Conservation (phyloP, 805 yeast genomes). For the Candida verbasci region DNA sequence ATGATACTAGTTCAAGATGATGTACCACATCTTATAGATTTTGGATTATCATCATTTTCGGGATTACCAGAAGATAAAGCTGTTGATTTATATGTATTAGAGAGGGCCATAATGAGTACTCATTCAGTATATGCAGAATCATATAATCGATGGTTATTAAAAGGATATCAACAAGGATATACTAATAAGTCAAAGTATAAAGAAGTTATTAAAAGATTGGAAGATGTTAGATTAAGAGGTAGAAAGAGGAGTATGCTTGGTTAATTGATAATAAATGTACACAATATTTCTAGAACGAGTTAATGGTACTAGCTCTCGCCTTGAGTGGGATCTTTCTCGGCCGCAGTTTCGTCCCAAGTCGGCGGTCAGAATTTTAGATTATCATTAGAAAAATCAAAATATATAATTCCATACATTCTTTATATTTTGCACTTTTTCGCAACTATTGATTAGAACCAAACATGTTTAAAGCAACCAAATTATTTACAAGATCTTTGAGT, state of each 20-base stretch:
- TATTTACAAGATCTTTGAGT: conserved; percentile 7
- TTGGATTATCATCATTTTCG: conserved; percentile 81
- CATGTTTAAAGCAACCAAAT: conserved; percentile 4
- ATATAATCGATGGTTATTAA: conserved; percentile 67
- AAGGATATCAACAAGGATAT: conserved; percentile 56
- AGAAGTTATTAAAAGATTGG: conserved; percentile 63
- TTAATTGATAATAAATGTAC: too few relatives aligned
- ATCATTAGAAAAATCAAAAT: too few relatives aligned
- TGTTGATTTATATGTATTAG: conserved; percentile 92
- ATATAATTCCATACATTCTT: too few relatives aligned
- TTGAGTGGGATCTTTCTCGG: too few relatives aligned
- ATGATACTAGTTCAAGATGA: conserved; percentile 44
- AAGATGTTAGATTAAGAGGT: conserved; percentile 86
- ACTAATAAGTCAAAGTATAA: conserved; percentile 34
- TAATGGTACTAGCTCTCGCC: too few relatives aligned
- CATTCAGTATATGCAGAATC: conserved; percentile 69
- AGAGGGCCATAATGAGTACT: conserved; percentile 85
- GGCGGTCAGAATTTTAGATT: too few relatives aligned
- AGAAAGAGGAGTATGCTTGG: conserved; percentile 95
- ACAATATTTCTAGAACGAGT: too few relatives aligned
- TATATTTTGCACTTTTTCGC: too few relatives aligned
- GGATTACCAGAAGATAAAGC: conserved; percentile 86
- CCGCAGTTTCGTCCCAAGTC: too few relatives aligned
- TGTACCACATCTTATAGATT: conserved; percentile 73
- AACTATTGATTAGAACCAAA: too few relatives aligned